Conservation (phyloP, 2,329 filamentous ascomycete genomes). For the Exophiala alcalophila region DNA sequence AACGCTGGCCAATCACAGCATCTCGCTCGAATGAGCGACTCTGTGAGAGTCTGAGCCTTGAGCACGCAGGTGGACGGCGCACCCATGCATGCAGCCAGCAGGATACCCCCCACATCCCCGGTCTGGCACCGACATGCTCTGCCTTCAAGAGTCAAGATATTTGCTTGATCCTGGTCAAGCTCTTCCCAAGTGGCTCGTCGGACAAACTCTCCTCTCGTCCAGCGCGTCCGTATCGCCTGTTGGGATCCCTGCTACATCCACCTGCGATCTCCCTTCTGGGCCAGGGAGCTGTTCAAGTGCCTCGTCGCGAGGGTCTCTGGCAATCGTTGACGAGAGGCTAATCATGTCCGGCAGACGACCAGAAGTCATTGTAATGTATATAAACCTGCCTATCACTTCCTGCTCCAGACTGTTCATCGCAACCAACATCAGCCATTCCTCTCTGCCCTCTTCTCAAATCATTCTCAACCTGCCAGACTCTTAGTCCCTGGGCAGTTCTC, state of each 20-base stretch:
- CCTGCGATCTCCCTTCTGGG: no score
- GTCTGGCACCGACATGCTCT: not conserved
- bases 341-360: not conserved
- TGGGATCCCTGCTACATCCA: no score
- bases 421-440: conserved; percentile 7
- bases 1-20: conserved; percentile 10
- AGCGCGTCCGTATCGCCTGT: no score
- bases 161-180: conserved; percentile 7
- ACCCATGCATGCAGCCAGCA: no score
- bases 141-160: no score
- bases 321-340: conserved; percentile 5
- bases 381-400: conserved; percentile 4
- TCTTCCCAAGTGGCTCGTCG: conserved; percentile 7
- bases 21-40: conserved; percentile 25
- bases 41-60: not conserved
- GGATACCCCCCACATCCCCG: conserved; percentile 7
- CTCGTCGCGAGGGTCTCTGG: not conserved
- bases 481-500: not conserved
- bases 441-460: conserved; percentile 1
- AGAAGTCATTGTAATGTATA: conserved; percentile 9
- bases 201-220: conserved; percentile 10
- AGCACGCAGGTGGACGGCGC: no score
- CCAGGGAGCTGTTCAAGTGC: no score
- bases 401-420: conserved; percentile 4
- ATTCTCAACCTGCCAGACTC: conserved; percentile 1